Base-by-base conservation (phyloP, 768 basidiomycete species). In the Ramaria sp. region DNA sequence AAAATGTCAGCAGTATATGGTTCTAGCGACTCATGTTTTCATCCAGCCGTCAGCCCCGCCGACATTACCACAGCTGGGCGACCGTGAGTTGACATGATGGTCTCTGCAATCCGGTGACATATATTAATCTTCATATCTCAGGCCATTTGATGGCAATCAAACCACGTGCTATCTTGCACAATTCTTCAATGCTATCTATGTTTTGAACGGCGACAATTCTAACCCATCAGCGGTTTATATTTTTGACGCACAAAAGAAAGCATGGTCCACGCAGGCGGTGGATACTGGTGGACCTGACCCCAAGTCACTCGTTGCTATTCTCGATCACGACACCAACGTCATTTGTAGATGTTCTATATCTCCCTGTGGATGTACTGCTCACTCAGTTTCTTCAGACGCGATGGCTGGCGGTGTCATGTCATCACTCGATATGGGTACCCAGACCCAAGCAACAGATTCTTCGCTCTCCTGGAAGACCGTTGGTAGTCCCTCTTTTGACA, bases 291-390 rank as follows among this genome's bases (percentile, higher is more conserved):
- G 55, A 9, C 83, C 85, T 60, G 81, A 92, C 65, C 76, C 80
- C 3, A 66, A 73, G 1, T 77, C 78, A 18, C 84, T 82, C 61
- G 74, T 71, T 25, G 78, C 86, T 25, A 82, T 95, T 57, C 77
- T 97, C 32, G 93, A 97, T 69, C 93, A 95, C 59, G 93, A 97
- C 66, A 97, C 93, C 48, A 93, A 95, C 58, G 81, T 85, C 57
- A 85, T 96, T 70, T 93, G 85, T 86, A 66, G 59, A 74, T 68
- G 48, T 63, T 15, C 57, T 61, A 36, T 22, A 0, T 27, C 18
- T 44, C 54, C 22, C 57, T 18, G 5, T 25, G 1, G 25, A 24
- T 28, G 15, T 44, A 18, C 24, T 18, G 6, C 12, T 27, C 48
- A 49, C 22, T 30, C 36, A 5, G 27, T 54, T 57, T 57, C 48